phyloP scores from a whole-genome alignment of 768 basidiomycete genomes.

The Lyophyllum semitale region DNA sequence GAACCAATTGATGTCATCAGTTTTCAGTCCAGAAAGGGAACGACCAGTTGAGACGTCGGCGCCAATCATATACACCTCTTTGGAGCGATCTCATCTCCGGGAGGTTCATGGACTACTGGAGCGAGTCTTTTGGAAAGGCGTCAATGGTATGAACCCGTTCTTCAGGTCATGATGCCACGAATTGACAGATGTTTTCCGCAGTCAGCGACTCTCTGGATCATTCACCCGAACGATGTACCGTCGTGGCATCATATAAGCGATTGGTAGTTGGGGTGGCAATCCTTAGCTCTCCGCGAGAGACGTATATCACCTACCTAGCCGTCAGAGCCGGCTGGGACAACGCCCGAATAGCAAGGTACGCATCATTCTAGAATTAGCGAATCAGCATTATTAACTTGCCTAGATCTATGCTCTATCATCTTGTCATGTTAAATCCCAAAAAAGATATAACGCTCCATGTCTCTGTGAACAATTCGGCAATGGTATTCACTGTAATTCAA shows the following conservation, averaged over 20 bases:
- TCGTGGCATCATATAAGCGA: constrained; percentile 71
- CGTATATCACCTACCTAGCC: constrained; percentile 81
- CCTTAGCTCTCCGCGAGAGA: constrained; percentile 76
- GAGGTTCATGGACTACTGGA: constrained; percentile 75
- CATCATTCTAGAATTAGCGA: constrained; percentile 10
- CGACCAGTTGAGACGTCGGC: constrained; percentile 39
- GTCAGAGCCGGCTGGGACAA: constrained; percentile 84
- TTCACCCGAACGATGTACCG: constrained; percentile 69
- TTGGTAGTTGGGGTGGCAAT: constrained; percentile 76
- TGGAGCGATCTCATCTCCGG: constrained; percentile 58
- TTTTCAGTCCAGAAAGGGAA: constrained; percentile 56
- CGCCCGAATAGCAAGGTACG: constrained; percentile 72
- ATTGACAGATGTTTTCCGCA: constrained; percentile 25
- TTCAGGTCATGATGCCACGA: not conserved
- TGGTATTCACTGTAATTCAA: constrained; percentile 43
- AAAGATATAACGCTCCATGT: constrained; percentile 84
- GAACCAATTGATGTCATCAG: constrained; percentile 3
- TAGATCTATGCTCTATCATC: constrained; percentile 78
- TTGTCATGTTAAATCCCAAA: constrained; percentile 69
- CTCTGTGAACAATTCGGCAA: constrained; percentile 78
- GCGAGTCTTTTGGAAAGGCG: constrained; percentile 75
- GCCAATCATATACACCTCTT: constrained; percentile 65
- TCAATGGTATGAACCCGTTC: constrained; percentile 56
- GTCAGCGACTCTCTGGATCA: constrained; percentile 73
- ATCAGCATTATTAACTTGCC: constrained; percentile 6